These are phyloP conservation scores for Aspergillus fructus DNA, from an alignment of 2,329 filamentous ascomycete species.

Conservation along the genomic window DNA sequence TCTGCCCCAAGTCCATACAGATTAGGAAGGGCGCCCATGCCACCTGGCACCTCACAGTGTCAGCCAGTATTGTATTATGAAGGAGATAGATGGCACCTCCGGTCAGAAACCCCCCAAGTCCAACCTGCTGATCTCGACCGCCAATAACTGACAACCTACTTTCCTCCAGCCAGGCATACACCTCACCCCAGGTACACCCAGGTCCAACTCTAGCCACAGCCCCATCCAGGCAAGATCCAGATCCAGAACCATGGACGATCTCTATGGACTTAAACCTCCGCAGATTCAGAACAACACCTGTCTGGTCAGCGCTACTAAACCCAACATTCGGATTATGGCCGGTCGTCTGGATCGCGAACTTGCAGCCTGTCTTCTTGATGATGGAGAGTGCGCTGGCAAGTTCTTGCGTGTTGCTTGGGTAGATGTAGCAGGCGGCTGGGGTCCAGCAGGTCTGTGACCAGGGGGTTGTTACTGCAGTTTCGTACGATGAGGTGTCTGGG, in stretches of 20 bases:
- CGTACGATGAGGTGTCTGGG: background rate
- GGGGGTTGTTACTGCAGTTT: background rate
- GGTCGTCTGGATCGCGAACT: background rate
- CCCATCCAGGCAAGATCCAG: no score
- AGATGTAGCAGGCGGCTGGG: background rate
- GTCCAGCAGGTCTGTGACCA: background rate
- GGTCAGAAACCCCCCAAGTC: background rate
- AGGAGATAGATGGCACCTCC: background rate
- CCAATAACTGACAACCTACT: background rate
- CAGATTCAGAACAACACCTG: background rate
- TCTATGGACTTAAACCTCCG: background rate
- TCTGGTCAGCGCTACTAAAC: background rate
- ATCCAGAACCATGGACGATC: background rate
- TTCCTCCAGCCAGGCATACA: background rate
- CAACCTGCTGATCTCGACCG: background rate
- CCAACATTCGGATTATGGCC: background rate
- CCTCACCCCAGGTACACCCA: background rate
- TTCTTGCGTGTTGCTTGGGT: background rate
- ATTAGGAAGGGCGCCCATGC: background rate
- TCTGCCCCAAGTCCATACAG: background rate
- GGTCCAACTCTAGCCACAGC: background rate
- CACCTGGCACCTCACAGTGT: background rate
- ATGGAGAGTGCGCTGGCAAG: background rate
- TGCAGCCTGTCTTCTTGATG: background rate
- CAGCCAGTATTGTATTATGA: background rate